Evolutionary conservation across 345 rosid genomes (phyloP), one percentile per base, ranked within the genome.

Genomic region (Arabidopsis arenosa): DNA sequence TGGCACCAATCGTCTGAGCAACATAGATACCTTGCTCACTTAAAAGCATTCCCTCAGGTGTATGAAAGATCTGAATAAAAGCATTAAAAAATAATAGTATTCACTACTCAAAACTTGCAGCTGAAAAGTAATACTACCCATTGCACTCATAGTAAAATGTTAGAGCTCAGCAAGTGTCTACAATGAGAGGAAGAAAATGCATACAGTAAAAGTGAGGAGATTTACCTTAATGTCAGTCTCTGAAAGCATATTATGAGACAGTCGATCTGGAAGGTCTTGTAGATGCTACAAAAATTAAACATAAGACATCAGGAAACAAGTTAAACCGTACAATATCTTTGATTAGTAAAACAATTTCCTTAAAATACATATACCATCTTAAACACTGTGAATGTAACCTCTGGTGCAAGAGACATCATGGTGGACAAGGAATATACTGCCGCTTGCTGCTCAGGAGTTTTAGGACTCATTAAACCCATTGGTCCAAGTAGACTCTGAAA

Each of bases 41-140:
- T 47, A 90, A 89, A 69, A 95, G 97, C 81, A 86, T 85, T 74
- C 97, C 97, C 75, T 89, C 99, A 67, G 99, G 97, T 45, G 97
- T 92, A 56, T 56, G 84, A 66, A 90, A 95, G 77, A 95, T 85
- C 97, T 95, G 82, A 63, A 67, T 10, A 9, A 74, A 49, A 80
- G 49, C 43, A 72, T 28, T 28, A 12, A 75, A 56, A 45, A 5
- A 12, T 1, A 67, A 17, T 4, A 43, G 23, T 49, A 61, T 49
- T 36, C n/a, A n/a, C n/a, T n/a, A n/a, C n/a, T n/a, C 30, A 73
- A 61, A 75, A 32, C 61, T 10, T 71, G 45, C 53, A 51, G 36
- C 39, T 55, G 60, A 35, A 64, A 54, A 17, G 39, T 68, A 55
- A 23, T 54, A 17, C 30, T 48, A 21, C 47, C 40, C 21, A 52